phyloP scores from a whole-genome alignment of 257 asterid genomes.

The Scutellaria baicalensis region DNA sequence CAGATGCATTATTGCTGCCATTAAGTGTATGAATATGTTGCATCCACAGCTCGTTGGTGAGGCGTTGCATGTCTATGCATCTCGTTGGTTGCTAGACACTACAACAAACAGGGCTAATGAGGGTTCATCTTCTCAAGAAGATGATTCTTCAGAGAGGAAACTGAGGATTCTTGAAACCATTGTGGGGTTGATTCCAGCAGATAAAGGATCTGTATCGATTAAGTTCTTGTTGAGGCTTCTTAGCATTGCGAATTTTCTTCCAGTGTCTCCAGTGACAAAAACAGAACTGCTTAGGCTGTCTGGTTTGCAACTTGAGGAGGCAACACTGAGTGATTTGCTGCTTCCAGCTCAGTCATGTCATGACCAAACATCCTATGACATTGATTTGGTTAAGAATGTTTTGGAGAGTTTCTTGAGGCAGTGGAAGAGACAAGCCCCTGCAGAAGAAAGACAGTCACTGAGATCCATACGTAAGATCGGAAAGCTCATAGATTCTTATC shows the following conservation, averaged over 20 bases:
- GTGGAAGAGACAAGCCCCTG: conserved; percentile 33
- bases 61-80: conserved; percentile 67
- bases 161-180: conserved; percentile 45
- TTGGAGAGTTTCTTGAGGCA: conserved; percentile 54
- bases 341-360: conserved; percentile 5
- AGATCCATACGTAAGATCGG: conserved; percentile 30
- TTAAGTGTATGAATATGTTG: conserved; percentile 40
- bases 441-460: conserved; percentile 23
- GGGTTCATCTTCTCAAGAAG: conserved; percentile 19
- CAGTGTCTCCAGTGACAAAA: conserved; percentile 45
- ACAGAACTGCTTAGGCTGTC: conserved; percentile 51
- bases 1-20: conserved; percentile 46
- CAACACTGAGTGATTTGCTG: conserved; percentile 47
- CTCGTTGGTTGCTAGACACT: conserved; percentile 56
- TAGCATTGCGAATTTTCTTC: conserved; percentile 26
- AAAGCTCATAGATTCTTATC: conserved; percentile 55
- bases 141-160: conserved; percentile 23
- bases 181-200: conserved; percentile 60
- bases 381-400: conserved; percentile 45
- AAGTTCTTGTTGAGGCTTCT: conserved; percentile 59
- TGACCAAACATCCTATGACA: conserved; percentile 24
- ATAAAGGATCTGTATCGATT: conserved; percentile 54
- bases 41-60: conserved; percentile 74
- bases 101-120: conserved; percentile 17
- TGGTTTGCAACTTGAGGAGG: conserved; percentile 60